These are phyloP conservation scores for Lactuca saligna DNA, from an alignment of 129 eudicot species.

Conservation along the genomic window DNA sequence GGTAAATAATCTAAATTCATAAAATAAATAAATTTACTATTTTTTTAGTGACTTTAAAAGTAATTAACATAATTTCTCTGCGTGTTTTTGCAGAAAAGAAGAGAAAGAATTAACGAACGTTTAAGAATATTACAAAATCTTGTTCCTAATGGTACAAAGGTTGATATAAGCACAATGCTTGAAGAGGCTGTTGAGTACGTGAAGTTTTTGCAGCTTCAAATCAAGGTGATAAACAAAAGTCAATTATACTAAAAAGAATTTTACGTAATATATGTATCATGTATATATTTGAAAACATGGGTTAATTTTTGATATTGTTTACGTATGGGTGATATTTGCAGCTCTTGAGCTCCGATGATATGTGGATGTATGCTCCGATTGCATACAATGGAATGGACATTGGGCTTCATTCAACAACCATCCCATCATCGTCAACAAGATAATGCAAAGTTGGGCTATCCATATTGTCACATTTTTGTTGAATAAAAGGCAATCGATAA, in stretches of 20 bases:
- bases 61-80: slow-evolving; percentile 1
- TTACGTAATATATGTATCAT: too few relatives aligned
- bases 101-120: slow-evolving; percentile 75
- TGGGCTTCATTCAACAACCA: slow-evolving; percentile 52
- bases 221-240: slow-evolving; percentile 50
- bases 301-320: background rate
- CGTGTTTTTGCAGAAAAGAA: slow-evolving; percentile 57
- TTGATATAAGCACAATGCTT: slow-evolving; percentile 93
- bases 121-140: slow-evolving; percentile 66
- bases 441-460: slow-evolving; percentile 27
- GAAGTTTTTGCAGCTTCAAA: slow-evolving; percentile 67
- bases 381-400: slow-evolving; percentile 85
- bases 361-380: slow-evolving; percentile 86
- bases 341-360: slow-evolving; percentile 77
- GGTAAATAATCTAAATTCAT: slow-evolving; percentile 30
- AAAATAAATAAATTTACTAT: background rate
- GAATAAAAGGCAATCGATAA: background rate
- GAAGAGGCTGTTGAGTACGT: slow-evolving; percentile 84
- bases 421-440: slow-evolving; percentile 47
- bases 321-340: slow-evolving; percentile 35
- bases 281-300: background rate
- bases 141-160: slow-evolving; percentile 91
- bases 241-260: background rate
- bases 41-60: background rate
- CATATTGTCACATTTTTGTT: slow-evolving; percentile 15